Percentiles rank a stretch among this genome's conserved stretches.
phyloP scores from a whole-genome alignment of 768 basidiomycete species.

The Inosperma sp. region DNA sequence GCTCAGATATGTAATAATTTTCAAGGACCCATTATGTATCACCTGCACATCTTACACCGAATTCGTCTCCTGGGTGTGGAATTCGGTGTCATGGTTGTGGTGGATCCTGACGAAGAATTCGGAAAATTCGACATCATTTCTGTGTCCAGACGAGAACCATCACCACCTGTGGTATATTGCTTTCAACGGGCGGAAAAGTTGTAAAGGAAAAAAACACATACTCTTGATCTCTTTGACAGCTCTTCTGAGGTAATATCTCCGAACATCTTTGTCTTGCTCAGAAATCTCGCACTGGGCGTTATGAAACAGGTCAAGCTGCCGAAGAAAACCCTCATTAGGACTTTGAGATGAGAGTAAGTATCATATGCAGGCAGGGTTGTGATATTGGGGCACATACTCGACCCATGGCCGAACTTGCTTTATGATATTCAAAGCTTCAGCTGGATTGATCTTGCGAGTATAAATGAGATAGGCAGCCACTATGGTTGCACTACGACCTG shows the following conservation, averaged over 20 bases:
- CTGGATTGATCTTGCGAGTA: slow-evolving; percentile 49
- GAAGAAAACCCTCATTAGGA: slow-evolving; percentile 80
- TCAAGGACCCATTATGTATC: too few species aligned
- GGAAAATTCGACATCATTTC: slow-evolving; percentile 79
- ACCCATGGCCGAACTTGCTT: slow-evolving; percentile 59
- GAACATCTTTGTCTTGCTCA: slow-evolving; percentile 59
- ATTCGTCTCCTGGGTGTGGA: slow-evolving; percentile 64
- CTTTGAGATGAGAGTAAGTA: slow-evolving; percentile 34
- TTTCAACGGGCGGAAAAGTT: slow-evolving; percentile 12
- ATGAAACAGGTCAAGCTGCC: slow-evolving; percentile 79
- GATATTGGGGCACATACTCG: slow-evolving; percentile 47
- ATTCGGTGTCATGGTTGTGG: slow-evolving; percentile 27
- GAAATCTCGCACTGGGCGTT: slow-evolving; percentile 65
- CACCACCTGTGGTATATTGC: slow-evolving; percentile 52
- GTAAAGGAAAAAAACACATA: slow-evolving; percentile 34
- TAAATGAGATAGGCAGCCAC: slow-evolving; percentile 90
- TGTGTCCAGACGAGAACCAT: slow-evolving; percentile 57
- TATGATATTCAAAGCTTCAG: slow-evolving; percentile 66
- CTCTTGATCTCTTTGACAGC: slow-evolving; percentile 74
- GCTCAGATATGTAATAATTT: too few species aligned
- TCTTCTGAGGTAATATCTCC: slow-evolving; percentile 82
- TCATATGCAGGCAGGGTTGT: not conserved
- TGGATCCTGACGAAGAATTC: slow-evolving; percentile 56
- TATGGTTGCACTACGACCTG: slow-evolving; percentile 81
- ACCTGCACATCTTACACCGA: slow-evolving; percentile 91